These are phyloP conservation scores for Exophiala mesophila DNA, from an alignment of 2,329 filamentous ascomycete genomes.

Conservation along the genomic window DNA sequence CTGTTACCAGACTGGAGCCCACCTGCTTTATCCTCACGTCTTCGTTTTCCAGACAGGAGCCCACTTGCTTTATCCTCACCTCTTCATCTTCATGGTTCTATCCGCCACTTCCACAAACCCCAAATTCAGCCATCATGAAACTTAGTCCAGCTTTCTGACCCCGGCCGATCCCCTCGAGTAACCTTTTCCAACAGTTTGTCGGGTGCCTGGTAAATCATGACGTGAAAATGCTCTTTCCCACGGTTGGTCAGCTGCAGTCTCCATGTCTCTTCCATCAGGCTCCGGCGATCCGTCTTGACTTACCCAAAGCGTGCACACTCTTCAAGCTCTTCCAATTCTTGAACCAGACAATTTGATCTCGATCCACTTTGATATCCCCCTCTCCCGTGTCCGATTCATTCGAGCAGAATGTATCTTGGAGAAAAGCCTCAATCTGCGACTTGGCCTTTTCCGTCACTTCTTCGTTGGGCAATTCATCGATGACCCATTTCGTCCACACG, in stretches of 20 bases:
- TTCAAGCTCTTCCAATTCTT: constrained; percentile 86
- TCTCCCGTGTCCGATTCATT: constrained; percentile 35
- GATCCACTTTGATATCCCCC: constrained; percentile 10
- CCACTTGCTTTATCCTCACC: too few relatives aligned
- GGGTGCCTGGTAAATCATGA: constrained; percentile 80
- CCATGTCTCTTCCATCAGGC: not conserved
- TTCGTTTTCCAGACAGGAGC: too few relatives aligned
- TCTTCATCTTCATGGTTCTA: too few relatives aligned
- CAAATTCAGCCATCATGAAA: too few relatives aligned
- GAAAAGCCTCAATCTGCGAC: constrained; percentile 64
- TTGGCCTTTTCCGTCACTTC: constrained; percentile 63
- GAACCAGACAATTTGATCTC: constrained; percentile 71
- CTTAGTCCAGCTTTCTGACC: constrained; percentile 41
- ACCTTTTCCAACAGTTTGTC: constrained; percentile 62
- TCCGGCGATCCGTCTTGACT: constrained; percentile 5
- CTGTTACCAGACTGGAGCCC: too few relatives aligned
- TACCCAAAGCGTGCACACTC: constrained; percentile 67
- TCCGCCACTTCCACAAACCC: too few relatives aligned
- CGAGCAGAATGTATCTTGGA: constrained; percentile 60
- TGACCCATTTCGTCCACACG: constrained; percentile 84
- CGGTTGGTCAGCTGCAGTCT: not conserved
- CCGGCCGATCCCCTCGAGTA: constrained; percentile 68
- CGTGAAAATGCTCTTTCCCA: constrained; percentile 75
- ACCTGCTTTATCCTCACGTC: too few relatives aligned
- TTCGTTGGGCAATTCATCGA: constrained; percentile 65